Evolutionary conservation across 2,329 filamentous ascomycete species (phyloP), one percentile per base, ranked within the genome.

Genomic region (Tothia fuscella): DNA sequence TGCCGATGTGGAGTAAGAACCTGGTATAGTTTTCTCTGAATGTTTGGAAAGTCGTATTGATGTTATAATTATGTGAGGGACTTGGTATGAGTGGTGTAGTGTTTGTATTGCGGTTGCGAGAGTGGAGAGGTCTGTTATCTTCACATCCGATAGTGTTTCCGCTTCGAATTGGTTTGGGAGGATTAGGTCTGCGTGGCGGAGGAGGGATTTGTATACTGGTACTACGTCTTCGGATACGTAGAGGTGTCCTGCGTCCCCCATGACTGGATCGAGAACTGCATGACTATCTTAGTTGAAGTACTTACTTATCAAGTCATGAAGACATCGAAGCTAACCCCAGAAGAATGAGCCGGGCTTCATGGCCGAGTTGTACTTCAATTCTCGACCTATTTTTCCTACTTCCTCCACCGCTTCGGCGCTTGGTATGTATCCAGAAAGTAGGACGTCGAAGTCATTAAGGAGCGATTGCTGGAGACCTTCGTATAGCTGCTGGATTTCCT

Each of bases 81-180:
- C 69, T 43, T 71, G 70, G 63, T 85, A 89, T 32, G 66, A 75
- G 41, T 74, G 66, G 65, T 98, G 91, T 30, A 96, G 71, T 42
- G 72, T 74, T 47, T 78, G 75, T 46, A 96, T 80, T 12, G 88
- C 88, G 46, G 73, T 63, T 24, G 75, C 75, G 47, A 96, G 73
- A 24, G 77, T 81, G 32, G 69, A 61, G 58, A 91, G 74, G 56
- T 87, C 82, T 37, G 70, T 73, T 48, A 96, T 93, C 50, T 81
- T 80, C 47, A 87, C 77, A n/a, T 79, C 85, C 6, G 85, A 91
- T 26, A 96, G 74, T 26, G 88, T 70, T 56, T 98, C 89, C 32
- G 88, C 86, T 66, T 98, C 91, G 51, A 95, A 98, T 53, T 96
- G 89, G 57, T 98, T 98, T 3, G 91, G 91, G 13, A 96, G 65